Conservation (phyloP, 768 basidiomycete genomes). For the Leccinum ochraceum region DNA sequence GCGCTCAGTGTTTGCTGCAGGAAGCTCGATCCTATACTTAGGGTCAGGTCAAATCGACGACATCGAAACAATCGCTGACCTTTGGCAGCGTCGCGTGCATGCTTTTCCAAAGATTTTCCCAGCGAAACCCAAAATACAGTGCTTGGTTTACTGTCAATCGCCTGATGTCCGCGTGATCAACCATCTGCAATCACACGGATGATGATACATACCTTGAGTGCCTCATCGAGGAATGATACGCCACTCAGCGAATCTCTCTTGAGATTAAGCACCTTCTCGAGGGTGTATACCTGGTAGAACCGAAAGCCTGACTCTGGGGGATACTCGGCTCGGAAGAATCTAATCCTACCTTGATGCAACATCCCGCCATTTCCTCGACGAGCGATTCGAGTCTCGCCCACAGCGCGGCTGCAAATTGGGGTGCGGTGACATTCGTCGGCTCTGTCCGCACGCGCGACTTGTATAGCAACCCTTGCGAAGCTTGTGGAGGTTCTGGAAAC, state of each 20-base stretch:
- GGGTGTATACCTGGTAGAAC: slow-evolving; percentile 73
- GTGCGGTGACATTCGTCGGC: slow-evolving; percentile 84
- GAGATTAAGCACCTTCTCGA: slow-evolving; percentile 90
- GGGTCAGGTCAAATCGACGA: slow-evolving; percentile 6
- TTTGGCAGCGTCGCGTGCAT: slow-evolving; percentile 78
- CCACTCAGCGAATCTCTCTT: slow-evolving; percentile 84
- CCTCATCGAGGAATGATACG: slow-evolving; percentile 84
- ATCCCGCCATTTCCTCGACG: slow-evolving; percentile 82
- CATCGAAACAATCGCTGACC: slow-evolving; percentile 42
- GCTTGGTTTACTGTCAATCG: slow-evolving; percentile 89
- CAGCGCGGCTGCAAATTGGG: slow-evolving; percentile 74
- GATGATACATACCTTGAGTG: slow-evolving; percentile 71
- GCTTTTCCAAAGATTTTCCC: slow-evolving; percentile 76
- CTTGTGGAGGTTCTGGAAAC: slow-evolving; percentile 21
- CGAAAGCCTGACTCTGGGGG: not conserved
- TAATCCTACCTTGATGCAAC: slow-evolving; percentile 77
- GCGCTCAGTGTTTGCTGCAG: slow-evolving; percentile 85
- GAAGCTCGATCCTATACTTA: slow-evolving; percentile 72
- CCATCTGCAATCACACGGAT: not conserved
- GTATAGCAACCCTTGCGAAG: slow-evolving; percentile 54
- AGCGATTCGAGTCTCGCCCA: slow-evolving; percentile 67
- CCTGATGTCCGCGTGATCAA: slow-evolving; percentile 42
- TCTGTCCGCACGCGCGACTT: slow-evolving; percentile 87
- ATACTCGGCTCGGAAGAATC: not conserved
- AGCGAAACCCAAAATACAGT: slow-evolving; percentile 89